Evolutionary conservation across 2,329 filamentous ascomycete species (phyloP), one percentile per base, ranked within the genome.

Genomic region (Diplocarpon mali): DNA sequence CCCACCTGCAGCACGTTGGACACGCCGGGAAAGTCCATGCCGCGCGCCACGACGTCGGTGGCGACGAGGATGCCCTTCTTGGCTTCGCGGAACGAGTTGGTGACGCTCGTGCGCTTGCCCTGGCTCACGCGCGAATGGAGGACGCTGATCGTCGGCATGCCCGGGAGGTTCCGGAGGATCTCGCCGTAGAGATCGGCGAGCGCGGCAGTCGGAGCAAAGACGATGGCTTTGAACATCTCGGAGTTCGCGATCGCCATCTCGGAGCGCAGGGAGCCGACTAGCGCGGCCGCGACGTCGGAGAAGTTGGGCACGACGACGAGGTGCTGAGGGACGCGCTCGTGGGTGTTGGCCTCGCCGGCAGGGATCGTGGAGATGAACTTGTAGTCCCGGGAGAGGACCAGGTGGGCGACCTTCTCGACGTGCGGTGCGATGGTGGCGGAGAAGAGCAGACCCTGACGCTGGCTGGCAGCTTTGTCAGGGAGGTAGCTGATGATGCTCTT

Each of bases 391-490:
- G 77, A 75, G 61, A 89, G 86, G 62, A 96, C 81, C 54, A 86
- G 87, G 53, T 69, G 66, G 48, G 93, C 90, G 39, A 96, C 75
- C 35, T 74, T 67, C 54, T 95, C 80, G 36, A 98, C 90, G 51
- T 88, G 78, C 47, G 75, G 73, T 37, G 90, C 87, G 28, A 98
- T 84, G 10, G 92, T 98, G 36, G 92, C 92, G 12, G 90, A 96
- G 64, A 94, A 95, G 65, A 98, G 81, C 57, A 98, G 78, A 6
- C 89, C 95, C 64, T 98, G 92, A 40, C 90, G 80, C 43, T 83
- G 72, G 48, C 81, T 76, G 42, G 79, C 64, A 0, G 62, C 56
- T 6, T 74, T 72, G 38, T 73, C 66, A 2, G 90, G 90, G 9
- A 95, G 72, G 35, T 66, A 59, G 0, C 60, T 47, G 45, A 78